Percentiles rank a stretch among this genome's conserved stretches.
Evolutionary conservation across 495 filamentous ascomycete genomes (phyloP).

Genomic region (Cairneyella variabilis): DNA sequence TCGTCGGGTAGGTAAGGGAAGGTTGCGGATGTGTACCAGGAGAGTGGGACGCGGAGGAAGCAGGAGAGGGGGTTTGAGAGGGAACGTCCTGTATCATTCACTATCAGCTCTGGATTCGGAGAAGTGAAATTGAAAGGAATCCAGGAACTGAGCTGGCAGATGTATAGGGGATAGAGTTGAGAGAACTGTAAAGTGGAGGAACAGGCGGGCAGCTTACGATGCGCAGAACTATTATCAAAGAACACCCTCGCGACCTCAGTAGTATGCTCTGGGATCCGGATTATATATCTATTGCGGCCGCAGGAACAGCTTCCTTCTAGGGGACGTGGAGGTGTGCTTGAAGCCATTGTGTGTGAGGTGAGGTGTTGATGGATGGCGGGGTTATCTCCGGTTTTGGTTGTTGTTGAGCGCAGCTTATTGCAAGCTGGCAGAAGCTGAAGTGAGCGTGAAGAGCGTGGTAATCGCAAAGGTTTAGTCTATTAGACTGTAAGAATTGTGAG

Average conservation of each 20-base stretch:
- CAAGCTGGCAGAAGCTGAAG: no score
- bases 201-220: constrained; percentile 19
- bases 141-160: no score
- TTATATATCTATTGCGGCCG: constrained; percentile 76
- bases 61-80: constrained; percentile 67
- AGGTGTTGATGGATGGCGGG: no score
- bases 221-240: constrained; percentile 70
- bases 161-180: no score
- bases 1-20: constrained; percentile 76
- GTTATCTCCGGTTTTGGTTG: no score
- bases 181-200: no score
- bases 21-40: constrained; percentile 68
- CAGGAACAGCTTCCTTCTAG: constrained; percentile 79
- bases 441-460: no score
- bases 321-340: no score
- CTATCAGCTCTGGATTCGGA: background rate
- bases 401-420: no score
- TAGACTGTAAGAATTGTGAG: no score
- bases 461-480: no score
- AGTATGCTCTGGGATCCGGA: constrained; percentile 58
- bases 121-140: constrained; percentile 3
- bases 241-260: constrained; percentile 58
- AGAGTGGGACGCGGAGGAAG: constrained; percentile 76
- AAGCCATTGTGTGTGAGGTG: no score
- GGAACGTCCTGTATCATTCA: constrained; percentile 49